These are phyloP conservation scores for Plantago major DNA, from an alignment of 257 asterid genomes.

Conservation along the genomic window DNA sequence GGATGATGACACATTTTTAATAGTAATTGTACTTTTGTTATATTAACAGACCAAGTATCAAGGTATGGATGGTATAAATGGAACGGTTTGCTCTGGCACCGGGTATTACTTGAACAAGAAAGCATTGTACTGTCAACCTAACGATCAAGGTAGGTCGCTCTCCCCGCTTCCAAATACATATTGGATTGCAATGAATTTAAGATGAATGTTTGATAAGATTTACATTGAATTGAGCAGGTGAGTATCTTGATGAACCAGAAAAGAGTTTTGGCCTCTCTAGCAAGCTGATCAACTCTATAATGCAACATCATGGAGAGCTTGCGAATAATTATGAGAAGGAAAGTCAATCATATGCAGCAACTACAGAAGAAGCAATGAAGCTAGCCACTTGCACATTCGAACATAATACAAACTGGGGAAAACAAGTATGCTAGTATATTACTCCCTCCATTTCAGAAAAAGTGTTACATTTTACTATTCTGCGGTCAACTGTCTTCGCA, in stretches of 20 bases:
- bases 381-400: constrained; percentile 67
- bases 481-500: too few species aligned
- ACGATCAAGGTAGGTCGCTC: constrained; percentile 35
- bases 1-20: too few species aligned
- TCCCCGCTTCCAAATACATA: too few species aligned
- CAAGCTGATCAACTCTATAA: constrained; percentile 41
- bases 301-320: constrained; percentile 18
- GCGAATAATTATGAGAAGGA: neutral
- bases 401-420: constrained; percentile 70
- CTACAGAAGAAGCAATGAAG: constrained; percentile 44
- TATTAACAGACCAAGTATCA: constrained; percentile 57
- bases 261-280: constrained; percentile 45
- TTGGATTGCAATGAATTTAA: too few species aligned
- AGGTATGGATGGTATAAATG: constrained; percentile 80
- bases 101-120: constrained; percentile 66
- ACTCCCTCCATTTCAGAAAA: too few species aligned
- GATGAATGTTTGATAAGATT: neutral
- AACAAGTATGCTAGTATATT: constrained; percentile 33
- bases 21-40: too few species aligned
- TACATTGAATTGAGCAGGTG: constrained; percentile 30
- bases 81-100: constrained; percentile 62
- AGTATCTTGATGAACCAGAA: constrained; percentile 34
- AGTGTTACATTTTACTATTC: too few species aligned
- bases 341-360: constrained; percentile 28
- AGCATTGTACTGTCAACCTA: constrained; percentile 45